Conservation (phyloP, 495 filamentous ascomycete genomes). For the Apodospora peruviana region DNA sequence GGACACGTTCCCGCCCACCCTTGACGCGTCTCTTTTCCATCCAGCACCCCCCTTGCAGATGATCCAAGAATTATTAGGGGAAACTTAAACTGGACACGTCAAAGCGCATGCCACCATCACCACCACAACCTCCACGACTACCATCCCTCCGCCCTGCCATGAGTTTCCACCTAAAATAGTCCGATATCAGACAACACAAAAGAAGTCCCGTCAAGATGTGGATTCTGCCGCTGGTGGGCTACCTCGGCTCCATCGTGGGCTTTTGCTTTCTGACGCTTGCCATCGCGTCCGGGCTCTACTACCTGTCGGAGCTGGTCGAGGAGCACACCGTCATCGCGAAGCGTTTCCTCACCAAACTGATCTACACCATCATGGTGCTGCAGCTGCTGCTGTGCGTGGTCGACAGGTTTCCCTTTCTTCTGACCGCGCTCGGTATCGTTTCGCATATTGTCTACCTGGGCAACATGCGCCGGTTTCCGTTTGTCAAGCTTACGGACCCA, state of each 20-base stretch:
- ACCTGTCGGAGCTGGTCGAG: slow-evolving; percentile 95
- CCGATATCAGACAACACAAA: not conserved
- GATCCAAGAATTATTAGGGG: not conserved
- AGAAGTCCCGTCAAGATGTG: slow-evolving; percentile 57
- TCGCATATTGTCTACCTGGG: slow-evolving; percentile 86
- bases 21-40: slow-evolving; percentile 6
- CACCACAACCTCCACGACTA: not conserved
- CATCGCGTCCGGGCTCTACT: slow-evolving; percentile 94
- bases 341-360: slow-evolving; percentile 73
- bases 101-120: not conserved
- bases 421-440: slow-evolving; percentile 68
- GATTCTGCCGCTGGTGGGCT: slow-evolving; percentile 86
- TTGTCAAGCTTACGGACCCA: slow-evolving; percentile 83
- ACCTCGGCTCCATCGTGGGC: slow-evolving; percentile 77
- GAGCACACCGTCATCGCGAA: slow-evolving; percentile 93
- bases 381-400: slow-evolving; percentile 71
- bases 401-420: slow-evolving; percentile 74
- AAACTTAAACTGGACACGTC: slow-evolving; percentile 10
- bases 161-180: too few relatives aligned
- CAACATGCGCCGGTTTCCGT: slow-evolving; percentile 82
- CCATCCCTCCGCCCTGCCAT: not conserved
- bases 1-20: slow-evolving; percentile 12
- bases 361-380: slow-evolving; percentile 73
- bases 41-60: too few relatives aligned
- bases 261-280: slow-evolving; percentile 91